Evolutionary conservation across 768 basidiomycete species (phyloP), one percentile per base, ranked within the genome.

Genomic region (Mycena pura): DNA sequence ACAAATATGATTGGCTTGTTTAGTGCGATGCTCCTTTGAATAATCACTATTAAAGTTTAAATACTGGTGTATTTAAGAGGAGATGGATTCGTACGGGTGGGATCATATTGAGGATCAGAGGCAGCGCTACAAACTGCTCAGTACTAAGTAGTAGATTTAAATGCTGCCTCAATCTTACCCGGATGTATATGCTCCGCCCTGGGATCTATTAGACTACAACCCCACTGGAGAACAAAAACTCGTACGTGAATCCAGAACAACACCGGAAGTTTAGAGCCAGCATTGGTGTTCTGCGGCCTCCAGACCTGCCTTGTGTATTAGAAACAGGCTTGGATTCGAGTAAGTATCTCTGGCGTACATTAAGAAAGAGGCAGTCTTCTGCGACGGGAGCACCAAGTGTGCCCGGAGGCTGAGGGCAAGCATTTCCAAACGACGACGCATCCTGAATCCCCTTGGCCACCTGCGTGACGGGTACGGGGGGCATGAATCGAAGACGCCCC

Each of bases 1-100:
- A 85, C 82, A 64, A 86, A 84, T n/a, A 86, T 74, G n/a, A 86
- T 82, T 0, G 85, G 85, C 44, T 83, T 84, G 5, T 75, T 74
- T 10, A 76, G 77, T 0, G 74, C 71, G 2, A 80, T 74, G 51
- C 85, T 86, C 21, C 81, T 69, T 29, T 78, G 76, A 27, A 87
- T 68, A n/a, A 86, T 78, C 8, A 73, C 85, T 87, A 39, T 19
- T 36, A 15, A 13, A 3, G 14, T 27, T 29, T 47, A 34, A 31
- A n/a, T 14, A 27, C 50, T n/a, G 9, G 21, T 43, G 8, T 46
- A 19, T 17, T 15, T 13, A 45, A 6, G 55, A 41, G 28, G 19
- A 54, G 25, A 13, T 10, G 6, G 14, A 27, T 5, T 61, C 73
- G 67, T 63, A 85, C 85, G 77, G 25, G 81, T 83, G 21, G 83